These are phyloP conservation scores for Echria macrotheca DNA, from an alignment of 495 filamentous ascomycete species.

Conservation along the genomic window DNA sequence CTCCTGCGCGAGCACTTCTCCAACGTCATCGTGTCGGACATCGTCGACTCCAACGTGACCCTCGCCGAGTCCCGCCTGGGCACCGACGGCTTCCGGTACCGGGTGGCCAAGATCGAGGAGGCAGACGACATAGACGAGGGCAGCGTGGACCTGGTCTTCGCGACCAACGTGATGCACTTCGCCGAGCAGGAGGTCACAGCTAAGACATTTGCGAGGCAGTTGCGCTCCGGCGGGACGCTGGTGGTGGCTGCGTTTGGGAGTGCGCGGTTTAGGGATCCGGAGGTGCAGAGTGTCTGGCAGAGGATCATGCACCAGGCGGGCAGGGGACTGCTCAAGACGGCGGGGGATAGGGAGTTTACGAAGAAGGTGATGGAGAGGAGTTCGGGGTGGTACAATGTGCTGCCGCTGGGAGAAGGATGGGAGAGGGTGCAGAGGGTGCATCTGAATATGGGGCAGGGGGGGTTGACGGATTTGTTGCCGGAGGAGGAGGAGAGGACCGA, in stretches of 20 bases:
- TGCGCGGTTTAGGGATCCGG: not conserved
- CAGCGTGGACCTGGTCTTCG: constrained; percentile 1
- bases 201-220: not conserved
- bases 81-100: constrained; percentile 1
- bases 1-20: not conserved
- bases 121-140: not conserved
- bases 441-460: not conserved
- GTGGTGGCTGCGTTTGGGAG: not conserved
- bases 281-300: not conserved
- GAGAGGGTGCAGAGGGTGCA: not conserved
- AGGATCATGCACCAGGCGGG: constrained; percentile 1
- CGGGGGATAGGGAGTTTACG: not conserved
- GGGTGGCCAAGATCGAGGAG: not conserved
- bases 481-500: not conserved
- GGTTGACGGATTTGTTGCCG: not conserved
- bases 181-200: not conserved
- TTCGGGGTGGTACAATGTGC: not conserved
- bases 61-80: not conserved
- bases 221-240: not conserved
- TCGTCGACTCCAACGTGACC: not conserved
- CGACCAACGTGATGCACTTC: constrained; percentile 5
- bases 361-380: not conserved
- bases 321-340: not conserved
- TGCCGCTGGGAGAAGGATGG: not conserved
- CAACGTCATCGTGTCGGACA: constrained; percentile 6